A percentile compares a stretch with the other conserved stretches of the same genome.
phyloP scores from a whole-genome alignment of 2,329 filamentous ascomycete species.

The Ophiostoma pallidulum region DNA sequence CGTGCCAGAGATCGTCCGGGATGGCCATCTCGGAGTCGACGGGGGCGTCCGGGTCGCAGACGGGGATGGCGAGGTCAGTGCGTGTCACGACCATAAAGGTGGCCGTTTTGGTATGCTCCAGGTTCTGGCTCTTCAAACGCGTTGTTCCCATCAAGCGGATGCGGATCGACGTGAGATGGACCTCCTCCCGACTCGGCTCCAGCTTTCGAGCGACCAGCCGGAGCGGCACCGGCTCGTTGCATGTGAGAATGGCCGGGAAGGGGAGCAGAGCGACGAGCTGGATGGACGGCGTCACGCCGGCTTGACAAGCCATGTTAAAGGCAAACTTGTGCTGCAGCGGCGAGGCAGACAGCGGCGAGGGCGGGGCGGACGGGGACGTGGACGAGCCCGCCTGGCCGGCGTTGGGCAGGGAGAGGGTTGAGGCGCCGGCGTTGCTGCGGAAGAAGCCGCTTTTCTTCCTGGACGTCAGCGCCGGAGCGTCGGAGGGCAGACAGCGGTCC shows the following conservation, averaged over 20 bases:
- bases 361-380: neutral
- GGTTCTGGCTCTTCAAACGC: conserved; percentile 66
- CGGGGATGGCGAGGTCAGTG: conserved; percentile 59
- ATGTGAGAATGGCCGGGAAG: conserved; percentile 79
- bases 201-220: conserved; percentile 72
- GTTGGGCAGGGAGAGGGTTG: conserved; percentile 32
- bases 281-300: conserved; percentile 53
- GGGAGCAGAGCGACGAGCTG: conserved; percentile 72
- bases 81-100: conserved; percentile 68
- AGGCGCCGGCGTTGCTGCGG: conserved; percentile 23
- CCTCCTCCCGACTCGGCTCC: conserved; percentile 54
- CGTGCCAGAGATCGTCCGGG: conserved; percentile 63
- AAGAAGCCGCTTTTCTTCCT: conserved; percentile 40
- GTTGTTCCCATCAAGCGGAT: conserved; percentile 76
- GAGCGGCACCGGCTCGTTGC: conserved; percentile 75
- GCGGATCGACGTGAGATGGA: conserved; percentile 71
- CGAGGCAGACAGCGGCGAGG: neutral
- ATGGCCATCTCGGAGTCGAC: conserved; percentile 60
- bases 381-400: neutral
- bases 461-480: conserved; percentile 13
- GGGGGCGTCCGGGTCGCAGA: conserved; percentile 51
- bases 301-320: conserved; percentile 27
- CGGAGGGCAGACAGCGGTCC: conserved; percentile 27
- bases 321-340: neutral
- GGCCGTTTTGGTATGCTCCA: conserved; percentile 58